A percentile compares a stretch with the other conserved stretches of the same genome.
These are phyloP conservation scores for Amphirosellinia nigrospora DNA, from an alignment of 495 filamentous ascomycete species.

Conservation along the genomic window DNA sequence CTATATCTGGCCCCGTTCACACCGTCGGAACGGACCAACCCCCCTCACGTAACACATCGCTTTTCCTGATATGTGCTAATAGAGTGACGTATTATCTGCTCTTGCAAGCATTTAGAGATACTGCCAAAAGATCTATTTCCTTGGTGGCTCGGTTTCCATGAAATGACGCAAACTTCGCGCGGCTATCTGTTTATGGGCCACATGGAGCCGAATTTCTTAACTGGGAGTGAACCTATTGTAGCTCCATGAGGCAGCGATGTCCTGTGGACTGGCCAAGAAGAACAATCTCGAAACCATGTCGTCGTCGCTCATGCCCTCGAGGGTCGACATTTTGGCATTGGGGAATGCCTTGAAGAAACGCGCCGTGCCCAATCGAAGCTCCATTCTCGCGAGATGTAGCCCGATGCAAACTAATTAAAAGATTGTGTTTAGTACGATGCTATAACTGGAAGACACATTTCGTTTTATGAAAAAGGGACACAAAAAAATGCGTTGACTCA, in stretches of 20 bases:
- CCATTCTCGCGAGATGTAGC: constrained; percentile 24
- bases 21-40: background rate
- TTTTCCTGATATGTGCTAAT: background rate
- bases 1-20: background rate
- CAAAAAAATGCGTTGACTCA: background rate
- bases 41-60: background rate
- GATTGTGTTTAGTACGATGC: background rate
- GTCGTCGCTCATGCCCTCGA: constrained; percentile 21
- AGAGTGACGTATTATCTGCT: background rate
- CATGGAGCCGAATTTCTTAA: background rate
- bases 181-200: background rate
- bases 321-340: constrained; percentile 16
- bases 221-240: background rate
- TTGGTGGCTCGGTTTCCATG: background rate
- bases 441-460: background rate
- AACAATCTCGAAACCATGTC: constrained; percentile 21
- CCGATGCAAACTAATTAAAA: constrained; percentile 22
- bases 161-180: background rate
- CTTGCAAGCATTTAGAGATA: background rate
- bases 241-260: constrained; percentile 25
- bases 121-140: background rate
- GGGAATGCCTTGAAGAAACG: constrained; percentile 28
- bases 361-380: constrained; percentile 21
- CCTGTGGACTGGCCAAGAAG: constrained; percentile 12
- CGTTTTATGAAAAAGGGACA: background rate